Conservation (phyloP, 139 green algal species). For the Chlamydomonas applanata region DNA sequence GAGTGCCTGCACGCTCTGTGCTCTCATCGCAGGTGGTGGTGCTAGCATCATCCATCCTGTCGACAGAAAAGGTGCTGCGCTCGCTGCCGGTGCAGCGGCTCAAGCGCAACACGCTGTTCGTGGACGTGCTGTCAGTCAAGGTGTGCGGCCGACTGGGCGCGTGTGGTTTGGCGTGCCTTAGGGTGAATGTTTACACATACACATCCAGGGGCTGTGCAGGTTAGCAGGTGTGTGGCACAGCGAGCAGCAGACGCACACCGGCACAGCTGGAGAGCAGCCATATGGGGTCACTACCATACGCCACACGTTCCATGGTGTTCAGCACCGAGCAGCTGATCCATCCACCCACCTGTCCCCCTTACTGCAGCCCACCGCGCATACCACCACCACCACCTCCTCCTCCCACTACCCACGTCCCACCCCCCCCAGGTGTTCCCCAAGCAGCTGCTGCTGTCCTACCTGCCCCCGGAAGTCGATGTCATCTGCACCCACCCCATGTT, state of each 20-base stretch:
- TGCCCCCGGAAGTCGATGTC: slow-evolving; percentile 90
- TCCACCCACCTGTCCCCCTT: background rate
- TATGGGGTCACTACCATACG: too few species aligned
- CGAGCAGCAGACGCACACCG: too few species aligned
- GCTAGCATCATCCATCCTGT: slow-evolving; percentile 90
- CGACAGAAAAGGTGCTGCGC: slow-evolving; percentile 75
- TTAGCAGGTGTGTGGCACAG: too few species aligned
- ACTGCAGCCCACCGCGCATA: too few species aligned
- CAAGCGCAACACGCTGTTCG: slow-evolving; percentile 91
- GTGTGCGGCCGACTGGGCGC: slow-evolving; percentile 19
- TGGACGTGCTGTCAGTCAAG: slow-evolving; percentile 98
- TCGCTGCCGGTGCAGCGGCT: slow-evolving; percentile 86
- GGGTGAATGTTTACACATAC: too few species aligned
- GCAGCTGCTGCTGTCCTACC: slow-evolving; percentile 73
- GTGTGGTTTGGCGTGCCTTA: background rate
- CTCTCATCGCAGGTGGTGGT: slow-evolving; percentile 74
- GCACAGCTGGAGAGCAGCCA: too few species aligned
- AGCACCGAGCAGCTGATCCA: too few species aligned
- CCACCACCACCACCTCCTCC: too few species aligned
- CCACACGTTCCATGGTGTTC: too few species aligned
- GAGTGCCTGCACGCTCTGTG: too few species aligned
- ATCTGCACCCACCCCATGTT: slow-evolving; percentile 99
- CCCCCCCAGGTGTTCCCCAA: slow-evolving; percentile 86
- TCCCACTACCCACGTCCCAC: background rate
- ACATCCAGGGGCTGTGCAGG: too few species aligned